Evolutionary conservation across 1,284 basidiomycete species (phyloP), one percentile per base, ranked within the genome.

Genomic region (Trichosporon sp.): DNA sequence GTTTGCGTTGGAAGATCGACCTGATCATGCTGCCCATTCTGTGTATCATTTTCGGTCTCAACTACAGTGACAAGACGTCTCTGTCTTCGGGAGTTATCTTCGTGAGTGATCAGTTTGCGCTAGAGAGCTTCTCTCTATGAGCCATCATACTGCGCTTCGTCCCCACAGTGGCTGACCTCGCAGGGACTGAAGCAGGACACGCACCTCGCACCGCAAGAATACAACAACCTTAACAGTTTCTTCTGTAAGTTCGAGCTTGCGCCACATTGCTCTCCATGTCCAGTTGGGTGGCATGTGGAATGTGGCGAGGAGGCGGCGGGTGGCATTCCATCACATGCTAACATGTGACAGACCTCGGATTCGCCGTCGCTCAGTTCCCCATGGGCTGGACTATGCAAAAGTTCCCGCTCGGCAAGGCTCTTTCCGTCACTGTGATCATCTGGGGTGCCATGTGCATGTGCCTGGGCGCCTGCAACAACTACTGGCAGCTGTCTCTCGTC

Each of bases 401-500:
- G 2, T 58, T 74, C 40, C 73, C 73, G 1, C 67, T 74, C 36
- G 73, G 73, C 14, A 63, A 63, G 32, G 68, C 61, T 3, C 64
- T 71, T 23, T 64, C 64, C 14, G 58, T 62, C 29, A 65, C 63
- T 44, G 19, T 63, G n/a, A 59, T 69, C 29, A 65, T 69, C 61
- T 74, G 70, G 70, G 70, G 70, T 11, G 65, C 64, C 9, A 62
- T 69, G 59, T 70, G 73, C 59, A 54, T 69, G 59, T 59, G 62
- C 52, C 62, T 72, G 44, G 67, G 59, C 60, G 73, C 66, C 3
- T 69, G 70, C 59, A 67, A 74, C 66, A 71, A 66, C 64, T 74
- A 70, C 59, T 49, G 63, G 7, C 60, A 70, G 44, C 65, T 75
- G 5, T 56, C 66, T 0, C 58, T 19, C 16, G 63, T 65, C 11